A percentile compares a stretch with the other conserved stretches of the same genome.
These are phyloP conservation scores for Albophoma yamanashiensis DNA, from an alignment of 2,329 filamentous ascomycete species.

Conservation along the genomic window DNA sequence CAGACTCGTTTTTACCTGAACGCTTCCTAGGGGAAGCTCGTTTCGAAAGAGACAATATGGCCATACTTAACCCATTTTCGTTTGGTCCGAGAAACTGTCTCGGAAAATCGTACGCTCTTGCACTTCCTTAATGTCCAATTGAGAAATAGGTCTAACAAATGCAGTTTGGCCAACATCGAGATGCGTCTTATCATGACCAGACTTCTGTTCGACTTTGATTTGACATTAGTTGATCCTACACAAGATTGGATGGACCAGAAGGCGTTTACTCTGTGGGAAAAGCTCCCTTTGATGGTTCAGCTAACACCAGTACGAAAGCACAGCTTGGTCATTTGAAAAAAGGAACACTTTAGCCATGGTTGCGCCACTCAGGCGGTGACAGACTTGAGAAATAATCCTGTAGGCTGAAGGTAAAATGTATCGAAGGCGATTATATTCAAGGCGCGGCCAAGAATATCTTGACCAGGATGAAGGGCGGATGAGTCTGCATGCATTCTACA, in stretches of 20 bases:
- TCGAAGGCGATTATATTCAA: too few species aligned
- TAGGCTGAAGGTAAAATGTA: too few species aligned
- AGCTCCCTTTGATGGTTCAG: constrained; percentile 1
- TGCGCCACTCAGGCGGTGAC: too few species aligned
- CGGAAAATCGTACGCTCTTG: background rate
- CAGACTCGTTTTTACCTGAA: background rate
- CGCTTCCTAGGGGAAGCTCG: background rate
- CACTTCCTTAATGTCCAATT: background rate
- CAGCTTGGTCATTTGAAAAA: background rate
- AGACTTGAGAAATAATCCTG: too few species aligned
- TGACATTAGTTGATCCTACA: constrained; percentile 17
- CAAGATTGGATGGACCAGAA: constrained; percentile 7
- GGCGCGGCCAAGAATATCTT: background rate
- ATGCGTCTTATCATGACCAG: constrained; percentile 36
- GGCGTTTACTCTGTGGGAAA: constrained; percentile 4
- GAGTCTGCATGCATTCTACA: too few species aligned
- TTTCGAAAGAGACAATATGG: background rate
- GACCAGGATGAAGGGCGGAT: background rate
- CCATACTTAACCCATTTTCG: background rate
- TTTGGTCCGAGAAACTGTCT: background rate
- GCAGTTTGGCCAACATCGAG: constrained; percentile 36
- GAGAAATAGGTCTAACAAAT: background rate
- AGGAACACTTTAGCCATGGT: too few species aligned
- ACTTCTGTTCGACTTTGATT: constrained; percentile 36
- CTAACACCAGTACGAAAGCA: background rate